Evolutionary conservation across 148 eudicot genomes (phyloP), one percentile per base, ranked within the genome.

Genomic region (Spergularia marina): DNA sequence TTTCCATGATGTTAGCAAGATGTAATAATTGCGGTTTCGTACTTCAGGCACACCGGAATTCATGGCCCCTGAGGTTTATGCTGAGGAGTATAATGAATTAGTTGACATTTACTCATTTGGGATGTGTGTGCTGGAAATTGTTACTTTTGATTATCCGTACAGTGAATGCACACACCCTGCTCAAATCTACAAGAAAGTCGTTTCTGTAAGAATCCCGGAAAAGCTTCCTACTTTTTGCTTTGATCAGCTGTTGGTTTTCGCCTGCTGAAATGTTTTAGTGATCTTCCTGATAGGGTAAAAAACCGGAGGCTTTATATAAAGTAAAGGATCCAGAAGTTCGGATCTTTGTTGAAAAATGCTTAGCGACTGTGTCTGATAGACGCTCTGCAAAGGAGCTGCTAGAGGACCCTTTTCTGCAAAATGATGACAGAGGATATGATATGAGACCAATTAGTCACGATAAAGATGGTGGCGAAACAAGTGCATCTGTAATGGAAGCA

Each of bases 141-240:
- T 82, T 54, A 82, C 85, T 20, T 82, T 79, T 71, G 85, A 82
- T 30, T 82, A 82, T 75, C 85, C 85, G 23, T 82, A 82, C 65
- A 78, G 79, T 53, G 85, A 82, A 67, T 82, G 82, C 70, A 78
- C 76, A 21, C 82, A 82, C 65, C 76, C 82, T 15, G 85, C 76
- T 21, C 79, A 82, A 75, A 75, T 82, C 55, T 82, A 82, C 79
- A 82, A 82, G 85, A 82, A 82, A 75, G 85, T 82, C 47, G 80
- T 71, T 49, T 58, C 82, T 71, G 85, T 81, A 81, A 81, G 84
- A 68, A 73, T 59, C 39, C 65, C 10, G 12, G 17, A 51, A 17
- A 52, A 20, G 14, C 25, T 40, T 60, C 65, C 11, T 10, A 41
- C 9, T 41, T 47, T 70, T 41, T 39, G 68, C 44, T 68, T 76